Evolutionary conservation across 2,329 filamentous ascomycete genomes (phyloP).

Genomic region (Neonectria sp.): DNA sequence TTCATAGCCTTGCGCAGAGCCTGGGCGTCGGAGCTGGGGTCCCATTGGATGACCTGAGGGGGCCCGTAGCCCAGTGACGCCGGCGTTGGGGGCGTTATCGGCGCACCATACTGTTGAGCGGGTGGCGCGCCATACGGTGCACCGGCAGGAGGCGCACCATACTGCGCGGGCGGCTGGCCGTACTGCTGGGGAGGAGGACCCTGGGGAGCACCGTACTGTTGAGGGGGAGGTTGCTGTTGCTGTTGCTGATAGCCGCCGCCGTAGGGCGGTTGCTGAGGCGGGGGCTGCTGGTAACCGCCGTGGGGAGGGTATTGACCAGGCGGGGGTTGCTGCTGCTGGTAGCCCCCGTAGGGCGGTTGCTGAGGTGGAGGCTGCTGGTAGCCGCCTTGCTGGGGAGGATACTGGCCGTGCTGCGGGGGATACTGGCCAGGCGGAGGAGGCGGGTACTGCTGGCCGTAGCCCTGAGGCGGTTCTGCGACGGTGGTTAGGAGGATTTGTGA

Average conservation of each 20-base stretch:
- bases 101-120: constrained; percentile 58
- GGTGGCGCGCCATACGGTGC: constrained; percentile 46
- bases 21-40: constrained; percentile 79
- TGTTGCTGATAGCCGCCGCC: constrained; percentile 54
- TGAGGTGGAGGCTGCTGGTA: constrained; percentile 53
- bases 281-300: constrained; percentile 55
- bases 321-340: constrained; percentile 56
- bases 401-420: constrained; percentile 49
- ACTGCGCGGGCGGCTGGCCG: constrained; percentile 48
- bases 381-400: constrained; percentile 50
- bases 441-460: constrained; percentile 57
- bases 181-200: constrained; percentile 47
- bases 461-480: constrained; percentile 53
- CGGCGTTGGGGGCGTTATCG: constrained; percentile 67
- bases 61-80: constrained; percentile 83
- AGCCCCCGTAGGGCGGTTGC: constrained; percentile 52
- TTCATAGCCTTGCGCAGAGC: constrained; percentile 89
- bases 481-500: constrained; percentile 15
- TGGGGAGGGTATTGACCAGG: constrained; percentile 48
- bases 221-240: constrained; percentile 51
- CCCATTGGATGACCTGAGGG: constrained; percentile 77
- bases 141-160: constrained; percentile 50
- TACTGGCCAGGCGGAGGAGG: constrained; percentile 50
- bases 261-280: constrained; percentile 49
- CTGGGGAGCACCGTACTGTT: constrained; percentile 31